Conservation (phyloP, 1,284 basidiomycete genomes). For the Mrakiaceae sp. region DNA sequence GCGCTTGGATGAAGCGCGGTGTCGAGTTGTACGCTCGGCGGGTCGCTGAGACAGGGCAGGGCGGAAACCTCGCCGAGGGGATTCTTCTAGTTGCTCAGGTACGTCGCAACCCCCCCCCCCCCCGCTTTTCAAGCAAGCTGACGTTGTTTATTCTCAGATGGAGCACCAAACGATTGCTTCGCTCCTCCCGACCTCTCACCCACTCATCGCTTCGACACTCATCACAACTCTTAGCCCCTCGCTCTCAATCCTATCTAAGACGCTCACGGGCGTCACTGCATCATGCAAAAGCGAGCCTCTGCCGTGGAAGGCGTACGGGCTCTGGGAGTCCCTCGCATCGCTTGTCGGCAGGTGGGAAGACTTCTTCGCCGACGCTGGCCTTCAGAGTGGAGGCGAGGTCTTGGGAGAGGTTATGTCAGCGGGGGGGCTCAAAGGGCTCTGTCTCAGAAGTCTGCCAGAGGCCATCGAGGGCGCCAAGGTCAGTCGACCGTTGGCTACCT, state of each 20-base stretch:
- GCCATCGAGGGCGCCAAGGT: constrained; percentile 15
- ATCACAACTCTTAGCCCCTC: not conserved
- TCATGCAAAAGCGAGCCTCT: constrained; percentile 1
- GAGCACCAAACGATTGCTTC: not conserved
- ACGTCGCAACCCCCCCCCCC: not conserved
- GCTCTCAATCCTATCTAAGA: not conserved
- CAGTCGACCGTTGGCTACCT: not conserved
- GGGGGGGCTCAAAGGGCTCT: not conserved
- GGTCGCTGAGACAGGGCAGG: not conserved
- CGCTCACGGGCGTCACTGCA: too few relatives aligned
- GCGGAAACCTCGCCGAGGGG: not conserved
- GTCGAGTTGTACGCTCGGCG: not conserved
- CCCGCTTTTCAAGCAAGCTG: not conserved
- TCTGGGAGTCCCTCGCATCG: not conserved
- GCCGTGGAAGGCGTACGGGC: constrained; percentile 10
- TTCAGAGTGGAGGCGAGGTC: not conserved
- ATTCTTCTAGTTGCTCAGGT: not conserved
- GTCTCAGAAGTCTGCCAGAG: constrained; percentile 9
- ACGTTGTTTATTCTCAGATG: too few relatives aligned
- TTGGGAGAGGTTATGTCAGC: not conserved
- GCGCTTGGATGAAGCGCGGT: constrained; percentile 6
- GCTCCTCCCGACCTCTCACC: constrained; percentile 1
- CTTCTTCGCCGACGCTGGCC: constrained; percentile 1
- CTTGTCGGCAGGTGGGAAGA: constrained; percentile 1
- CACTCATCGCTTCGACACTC: not conserved